Base-by-base conservation (phyloP, 306 rosid species). In the Acacia acuminata region DNA sequence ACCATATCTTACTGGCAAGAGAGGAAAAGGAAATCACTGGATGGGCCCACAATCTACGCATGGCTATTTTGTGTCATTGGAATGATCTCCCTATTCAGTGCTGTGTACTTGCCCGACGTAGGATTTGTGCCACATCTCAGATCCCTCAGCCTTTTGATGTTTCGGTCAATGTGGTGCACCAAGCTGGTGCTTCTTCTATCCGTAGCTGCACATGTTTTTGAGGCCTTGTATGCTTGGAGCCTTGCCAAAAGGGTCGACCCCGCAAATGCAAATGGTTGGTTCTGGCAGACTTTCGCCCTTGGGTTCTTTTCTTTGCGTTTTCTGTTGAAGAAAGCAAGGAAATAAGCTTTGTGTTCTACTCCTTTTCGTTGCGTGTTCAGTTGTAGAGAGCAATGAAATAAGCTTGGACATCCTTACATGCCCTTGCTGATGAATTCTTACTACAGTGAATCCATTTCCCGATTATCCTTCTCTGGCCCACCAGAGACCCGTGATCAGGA, bases 1-100 rank as follows among this genome's bases (percentile, higher is more conserved):
- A 96, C 98, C 82, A 91, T 96, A 76, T 84, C 97, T 82, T 92
- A 90, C 79, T 96, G 98, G 98, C 91, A 90, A 85, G 92, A 92
- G 84, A 85, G 79, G 81, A 91, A 89, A 90, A 89, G 82, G 85
- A 87, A 25, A 50, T 80, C 78, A 75, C 78, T 96, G 44, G 98
- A 93, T 79, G 98, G 99, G 20, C 97, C 99, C 7, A 85, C 99
- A 16, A 83, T 96, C 68, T 90, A 82, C 47, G 55, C 68, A 1
- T 94, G 99, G 99, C 74, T 96, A 38, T 90, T 89, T 77, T 60
- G 76, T 73, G 75, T 92, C 84, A 44, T 90, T 66, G 98, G 97
- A 82, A 90, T 96, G 97, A 22, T 70, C 87, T 68, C 66, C 8
- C 55, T 92, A 53, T 92, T 88, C 79, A 84, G 89, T 89, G 97